Conservation (phyloP, 2,329 filamentous ascomycete species). For the Colletotrichum sp. region DNA sequence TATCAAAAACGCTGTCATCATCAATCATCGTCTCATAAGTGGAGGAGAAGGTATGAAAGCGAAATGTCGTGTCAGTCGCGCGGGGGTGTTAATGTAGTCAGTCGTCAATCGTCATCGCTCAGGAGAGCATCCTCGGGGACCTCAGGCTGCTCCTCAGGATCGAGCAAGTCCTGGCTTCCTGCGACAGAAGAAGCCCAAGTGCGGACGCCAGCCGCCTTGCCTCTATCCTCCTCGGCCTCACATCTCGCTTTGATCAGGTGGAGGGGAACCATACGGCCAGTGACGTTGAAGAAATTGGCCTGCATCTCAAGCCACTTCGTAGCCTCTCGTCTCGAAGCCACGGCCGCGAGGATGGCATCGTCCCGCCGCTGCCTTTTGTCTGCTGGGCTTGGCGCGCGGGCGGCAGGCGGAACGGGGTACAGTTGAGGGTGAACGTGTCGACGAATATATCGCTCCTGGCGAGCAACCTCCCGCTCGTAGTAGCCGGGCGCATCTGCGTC, state of each 20-base stretch:
- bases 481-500: constrained; percentile 12
- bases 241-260: constrained; percentile 39
- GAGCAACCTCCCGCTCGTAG: constrained; percentile 22
- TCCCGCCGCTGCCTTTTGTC: constrained; percentile 26
- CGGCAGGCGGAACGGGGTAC: constrained; percentile 33
- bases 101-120: constrained; percentile 5
- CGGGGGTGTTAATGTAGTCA: background rate
- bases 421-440: constrained; percentile 32
- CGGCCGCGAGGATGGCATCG: constrained; percentile 37
- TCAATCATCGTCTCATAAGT: background rate
- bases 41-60: background rate
- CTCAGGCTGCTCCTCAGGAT: constrained; percentile 3
- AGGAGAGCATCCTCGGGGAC: constrained; percentile 14
- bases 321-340: constrained; percentile 36
- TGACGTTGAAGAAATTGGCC: constrained; percentile 47
- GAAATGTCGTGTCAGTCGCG: background rate
- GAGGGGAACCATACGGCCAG: constrained; percentile 44
- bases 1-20: background rate
- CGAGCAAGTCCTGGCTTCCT: constrained; percentile 7
- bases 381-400: constrained; percentile 24
- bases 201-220: constrained; percentile 6
- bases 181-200: constrained; percentile 19
- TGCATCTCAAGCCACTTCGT: constrained; percentile 47
- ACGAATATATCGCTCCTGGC: constrained; percentile 34
- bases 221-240: constrained; percentile 31